A percentile compares a stretch with the other conserved stretches of the same genome.
phyloP scores from a whole-genome alignment of 768 basidiomycete species.

The Lactarius sp. region DNA sequence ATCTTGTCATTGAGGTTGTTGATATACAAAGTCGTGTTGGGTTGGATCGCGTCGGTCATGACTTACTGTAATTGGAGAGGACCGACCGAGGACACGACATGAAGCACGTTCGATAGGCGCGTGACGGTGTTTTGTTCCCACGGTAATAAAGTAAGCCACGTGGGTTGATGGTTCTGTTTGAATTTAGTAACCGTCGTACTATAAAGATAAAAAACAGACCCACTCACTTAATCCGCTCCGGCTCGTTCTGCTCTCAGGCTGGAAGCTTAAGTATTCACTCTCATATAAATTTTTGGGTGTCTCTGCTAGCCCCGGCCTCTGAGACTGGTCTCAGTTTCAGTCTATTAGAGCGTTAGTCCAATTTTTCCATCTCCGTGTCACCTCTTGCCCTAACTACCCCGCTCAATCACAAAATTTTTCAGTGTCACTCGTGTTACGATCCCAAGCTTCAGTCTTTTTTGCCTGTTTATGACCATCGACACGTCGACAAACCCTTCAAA shows the following conservation, averaged over 20 bases:
- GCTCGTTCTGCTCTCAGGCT: too few relatives aligned
- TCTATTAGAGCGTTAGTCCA: neutral
- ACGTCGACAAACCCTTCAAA: slow-evolving; percentile 13
- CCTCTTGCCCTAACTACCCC: neutral
- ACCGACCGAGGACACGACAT: neutral
- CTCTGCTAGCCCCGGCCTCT: neutral
- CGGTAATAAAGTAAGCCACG: slow-evolving; percentile 1
- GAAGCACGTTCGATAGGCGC: slow-evolving; percentile 18
- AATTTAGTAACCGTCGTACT: neutral
- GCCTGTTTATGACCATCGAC: slow-evolving; percentile 22
- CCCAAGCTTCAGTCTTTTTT: neutral
- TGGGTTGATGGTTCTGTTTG: neutral
- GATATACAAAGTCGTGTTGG: slow-evolving; percentile 85
- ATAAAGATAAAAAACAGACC: neutral
- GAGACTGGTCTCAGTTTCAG: neutral
- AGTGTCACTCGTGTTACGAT: neutral
- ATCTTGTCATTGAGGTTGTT: slow-evolving; percentile 92
- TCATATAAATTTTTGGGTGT: neutral
- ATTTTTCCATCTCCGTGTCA: neutral
- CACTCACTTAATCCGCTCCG: neutral
- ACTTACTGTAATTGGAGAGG: neutral
- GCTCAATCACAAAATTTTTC: neutral
- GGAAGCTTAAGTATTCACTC: too few relatives aligned
- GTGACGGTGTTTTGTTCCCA: neutral
- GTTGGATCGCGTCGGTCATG: slow-evolving; percentile 54